Evolutionary conservation across 2,329 filamentous ascomycete species (phyloP).

Genomic region (Apiospora malaysiana): DNA sequence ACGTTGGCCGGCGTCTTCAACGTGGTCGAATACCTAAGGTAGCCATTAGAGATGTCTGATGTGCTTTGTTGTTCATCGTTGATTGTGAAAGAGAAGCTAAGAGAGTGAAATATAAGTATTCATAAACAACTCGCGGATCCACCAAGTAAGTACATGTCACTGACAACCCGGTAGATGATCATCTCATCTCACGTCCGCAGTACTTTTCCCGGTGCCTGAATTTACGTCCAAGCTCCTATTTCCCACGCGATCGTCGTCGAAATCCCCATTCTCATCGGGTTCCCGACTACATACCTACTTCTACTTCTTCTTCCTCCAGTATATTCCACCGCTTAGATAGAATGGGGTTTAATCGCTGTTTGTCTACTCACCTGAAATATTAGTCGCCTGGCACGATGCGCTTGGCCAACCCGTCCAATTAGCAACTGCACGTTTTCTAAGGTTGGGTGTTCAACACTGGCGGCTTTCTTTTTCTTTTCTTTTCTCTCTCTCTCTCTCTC

Average conservation of each 20-base stretch:
- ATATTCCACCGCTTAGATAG: not conserved
- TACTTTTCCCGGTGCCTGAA: not conserved
- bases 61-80: not conserved
- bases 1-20: too few species aligned
- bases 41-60: too few species aligned
- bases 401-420: not conserved
- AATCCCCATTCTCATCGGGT: not conserved
- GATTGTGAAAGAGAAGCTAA: not conserved
- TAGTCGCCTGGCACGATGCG: not conserved
- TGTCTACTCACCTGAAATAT: not conserved
- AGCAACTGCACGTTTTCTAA: not conserved
- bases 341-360: conserved; percentile 3
- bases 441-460: not conserved
- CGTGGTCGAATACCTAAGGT: too few species aligned
- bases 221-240: conserved; percentile 9
- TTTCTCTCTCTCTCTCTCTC: not conserved
- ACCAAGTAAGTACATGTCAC: not conserved
- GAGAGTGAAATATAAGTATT: not conserved
- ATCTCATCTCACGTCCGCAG: conserved; percentile 7
- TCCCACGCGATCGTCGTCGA: conserved; percentile 13
- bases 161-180: conserved; percentile 6
- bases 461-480: not conserved
- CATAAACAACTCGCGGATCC: not conserved
- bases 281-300: not conserved
- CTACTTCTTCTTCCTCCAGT: not conserved